A percentile compares a stretch with the other conserved stretches of the same genome.
Evolutionary conservation across 306 rosid genomes (phyloP).

Genomic region (Oxytropis ochrocephala): DNA sequence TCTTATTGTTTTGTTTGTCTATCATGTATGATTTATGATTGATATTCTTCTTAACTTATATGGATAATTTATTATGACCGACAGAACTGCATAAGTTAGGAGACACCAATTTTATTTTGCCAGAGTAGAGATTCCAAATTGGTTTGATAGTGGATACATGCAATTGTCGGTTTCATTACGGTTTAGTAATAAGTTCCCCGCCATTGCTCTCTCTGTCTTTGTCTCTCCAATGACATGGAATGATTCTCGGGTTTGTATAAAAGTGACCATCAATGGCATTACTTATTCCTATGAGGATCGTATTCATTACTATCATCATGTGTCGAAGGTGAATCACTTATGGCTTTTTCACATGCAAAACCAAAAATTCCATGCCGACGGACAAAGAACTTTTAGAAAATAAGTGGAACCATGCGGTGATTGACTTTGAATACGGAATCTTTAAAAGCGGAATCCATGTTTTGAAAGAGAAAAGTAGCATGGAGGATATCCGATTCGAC

Average conservation of each 20-base stretch:
- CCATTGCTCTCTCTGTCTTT: not conserved
- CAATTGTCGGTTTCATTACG: not conserved
- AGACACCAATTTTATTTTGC: not conserved
- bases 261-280: not conserved
- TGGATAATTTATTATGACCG: not conserved
- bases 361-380: not conserved
- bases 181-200: constrained; percentile 6
- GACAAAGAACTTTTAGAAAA: not conserved
- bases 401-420: not conserved
- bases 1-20: too few species aligned
- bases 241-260: not conserved
- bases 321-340: not conserved
- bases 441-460: not conserved
- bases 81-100: not conserved
- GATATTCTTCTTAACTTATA: not conserved
- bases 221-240: not conserved
- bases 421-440: not conserved
- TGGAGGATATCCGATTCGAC: not conserved
- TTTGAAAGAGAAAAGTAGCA: not conserved
- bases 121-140: not conserved
- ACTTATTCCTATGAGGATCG: not conserved
- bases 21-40: not conserved
- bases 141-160: not conserved
- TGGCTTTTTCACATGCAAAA: not conserved
- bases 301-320: not conserved